Conservation (phyloP, 441 rosid species). For the California macrophylla region DNA sequence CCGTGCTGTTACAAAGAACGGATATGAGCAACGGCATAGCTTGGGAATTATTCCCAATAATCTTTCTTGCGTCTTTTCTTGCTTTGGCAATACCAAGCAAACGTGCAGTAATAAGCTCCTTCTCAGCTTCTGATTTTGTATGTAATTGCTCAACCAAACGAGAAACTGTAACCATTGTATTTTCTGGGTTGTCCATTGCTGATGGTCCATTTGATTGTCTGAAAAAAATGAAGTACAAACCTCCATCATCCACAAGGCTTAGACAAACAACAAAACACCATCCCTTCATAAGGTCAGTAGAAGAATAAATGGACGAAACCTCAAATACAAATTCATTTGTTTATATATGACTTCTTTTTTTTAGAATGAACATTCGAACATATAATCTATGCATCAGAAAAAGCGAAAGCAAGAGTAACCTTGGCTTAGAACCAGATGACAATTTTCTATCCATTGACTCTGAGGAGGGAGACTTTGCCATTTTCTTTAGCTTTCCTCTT, state of each 20-base stretch:
- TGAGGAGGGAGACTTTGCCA: constrained; percentile 52
- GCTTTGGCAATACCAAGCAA: constrained; percentile 60
- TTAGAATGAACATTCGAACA: too few relatives aligned
- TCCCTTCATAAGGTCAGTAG: constrained; percentile 37
- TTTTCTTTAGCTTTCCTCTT: constrained; percentile 29
- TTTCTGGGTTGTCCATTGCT: constrained; percentile 47
- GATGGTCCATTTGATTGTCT: constrained; percentile 46
- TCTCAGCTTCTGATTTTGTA: constrained; percentile 52
- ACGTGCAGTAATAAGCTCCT: constrained; percentile 65
- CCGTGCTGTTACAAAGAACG: constrained; percentile 61
- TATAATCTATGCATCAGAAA: not conserved
- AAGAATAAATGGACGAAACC: constrained; percentile 28
- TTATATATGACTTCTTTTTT: too few relatives aligned
- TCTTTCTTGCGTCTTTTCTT: constrained; percentile 60
- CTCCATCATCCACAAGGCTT: too few relatives aligned
- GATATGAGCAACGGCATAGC: constrained; percentile 85
- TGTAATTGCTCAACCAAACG: constrained; percentile 72
- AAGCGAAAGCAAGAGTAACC: too few relatives aligned
- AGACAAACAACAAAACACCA: too few relatives aligned
- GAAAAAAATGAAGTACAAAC: too few relatives aligned
- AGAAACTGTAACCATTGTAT: constrained; percentile 55
- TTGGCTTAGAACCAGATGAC: too few relatives aligned
- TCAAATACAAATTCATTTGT: too few relatives aligned
- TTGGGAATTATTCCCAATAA: constrained; percentile 61
- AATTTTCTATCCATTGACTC: constrained; percentile 24